Evolutionary conservation across 2,329 filamentous ascomycete species (phyloP), one percentile per base, ranked within the genome.

Genomic region (Onygenales sp.): DNA sequence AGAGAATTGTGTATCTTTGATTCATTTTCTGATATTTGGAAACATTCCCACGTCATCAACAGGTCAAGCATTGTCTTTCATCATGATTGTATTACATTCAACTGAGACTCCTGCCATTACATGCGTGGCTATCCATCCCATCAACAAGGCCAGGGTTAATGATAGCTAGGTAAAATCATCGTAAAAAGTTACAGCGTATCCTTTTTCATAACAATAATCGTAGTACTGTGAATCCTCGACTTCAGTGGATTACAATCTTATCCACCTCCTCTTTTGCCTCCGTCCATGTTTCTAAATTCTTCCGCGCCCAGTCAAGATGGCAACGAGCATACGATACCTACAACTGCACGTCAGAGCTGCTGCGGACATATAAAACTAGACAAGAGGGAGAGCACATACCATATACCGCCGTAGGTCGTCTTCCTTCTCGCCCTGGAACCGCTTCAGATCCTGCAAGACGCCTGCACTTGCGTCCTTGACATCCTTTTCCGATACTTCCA

Each of bases 351-450:
- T 14, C 13, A 27, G n/a, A 52, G 52, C 49, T 57, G 50, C 17
- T 17, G 56, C 34, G 52, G 4, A 31, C 13, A 49, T n/a, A 37
- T 13, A 33, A 54, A 60, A 9, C 13, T 10, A 13, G 21, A 46
- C 10, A 42, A 11, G 5, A 3, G 39, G 49, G 36, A 9, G 11
- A 27, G 9, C 32, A 72, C 87, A 74, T 75, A 96, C 93, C 93
- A 98, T 98, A 68, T 97, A 97, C 58, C 88, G 83, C 65, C 84
- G 85, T 63, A 98, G 70, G 67, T 98, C 93, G 49, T 92, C 89
- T 72, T 98, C 94, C 71, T 98, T 98, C 71, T 97, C 91, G 55
- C 77, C 78, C 70, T 98, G 94, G 71, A 98, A 98, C 56, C 93
- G 79, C 74, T 90, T 89, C 56, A 98, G 74, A 66, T 98, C 93